Evolutionary conservation across 1,284 basidiomycete species (phyloP).

Genomic region (Trichosporon inkin): DNA sequence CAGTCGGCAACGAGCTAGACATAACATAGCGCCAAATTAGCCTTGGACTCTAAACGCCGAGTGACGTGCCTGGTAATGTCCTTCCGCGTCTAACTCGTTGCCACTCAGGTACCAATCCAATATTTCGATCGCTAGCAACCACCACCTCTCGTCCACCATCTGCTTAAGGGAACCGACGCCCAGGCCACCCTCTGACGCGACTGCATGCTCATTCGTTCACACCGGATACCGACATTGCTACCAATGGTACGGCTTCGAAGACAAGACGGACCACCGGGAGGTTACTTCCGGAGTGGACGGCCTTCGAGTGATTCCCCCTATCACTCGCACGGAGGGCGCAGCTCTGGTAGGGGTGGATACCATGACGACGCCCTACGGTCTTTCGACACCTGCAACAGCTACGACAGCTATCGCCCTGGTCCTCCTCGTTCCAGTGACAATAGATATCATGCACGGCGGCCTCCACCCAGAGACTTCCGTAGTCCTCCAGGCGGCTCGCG

Average conservation of each 20-base stretch:
- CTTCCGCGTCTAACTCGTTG: no score
- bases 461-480: neutral
- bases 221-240: neutral
- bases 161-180: no score
- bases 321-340: neutral
- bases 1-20: no score
- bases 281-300: neutral
- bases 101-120: no score
- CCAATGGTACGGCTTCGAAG: neutral
- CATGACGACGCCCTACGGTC: neutral
- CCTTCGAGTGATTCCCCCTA: neutral
- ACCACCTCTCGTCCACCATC: no score
- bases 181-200: neutral
- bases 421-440: neutral
- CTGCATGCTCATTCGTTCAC: neutral
- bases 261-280: slow-evolving; percentile 1
- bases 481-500: neutral
- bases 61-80: no score
- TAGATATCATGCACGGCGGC: neutral
- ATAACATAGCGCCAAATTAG: no score
- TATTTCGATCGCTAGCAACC: no score
- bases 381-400: neutral
- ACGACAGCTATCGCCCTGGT: slow-evolving; percentile 2
- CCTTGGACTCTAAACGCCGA: no score
- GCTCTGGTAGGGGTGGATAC: neutral